A percentile compares a stretch with the other conserved stretches of the same genome.
phyloP scores from a whole-genome alignment of 1,139 yeast genomes.

The Candida albicans region DNA sequence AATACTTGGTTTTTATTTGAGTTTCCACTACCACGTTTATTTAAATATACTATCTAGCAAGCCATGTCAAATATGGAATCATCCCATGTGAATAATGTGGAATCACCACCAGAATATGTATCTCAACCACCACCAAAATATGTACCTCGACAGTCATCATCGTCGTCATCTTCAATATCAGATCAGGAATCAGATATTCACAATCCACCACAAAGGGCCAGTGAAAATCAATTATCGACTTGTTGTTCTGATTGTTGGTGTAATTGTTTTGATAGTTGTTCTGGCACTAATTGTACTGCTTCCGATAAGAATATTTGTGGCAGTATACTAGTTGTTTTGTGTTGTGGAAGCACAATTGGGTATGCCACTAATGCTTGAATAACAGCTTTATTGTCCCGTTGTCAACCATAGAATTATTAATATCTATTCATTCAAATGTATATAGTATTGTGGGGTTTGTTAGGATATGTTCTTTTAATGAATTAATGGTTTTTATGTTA shows the following conservation, averaged over 20 bases:
- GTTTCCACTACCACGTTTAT: no score
- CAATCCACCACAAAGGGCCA: conserved; percentile 14
- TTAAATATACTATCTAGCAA: no score
- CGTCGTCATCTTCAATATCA: conserved; percentile 14
- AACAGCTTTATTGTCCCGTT: neutral
- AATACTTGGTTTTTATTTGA: no score
- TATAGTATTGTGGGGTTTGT: no score
- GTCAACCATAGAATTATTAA: neutral
- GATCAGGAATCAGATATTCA: conserved; percentile 22
- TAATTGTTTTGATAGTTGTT: conserved; percentile 20
- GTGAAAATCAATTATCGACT: conserved; percentile 12
- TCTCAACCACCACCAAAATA: conserved; percentile 13
- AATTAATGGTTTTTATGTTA: no score
- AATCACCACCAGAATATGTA: conserved; percentile 3
- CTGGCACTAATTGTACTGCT: conserved; percentile 17
- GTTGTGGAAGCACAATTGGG: conserved; percentile 16
- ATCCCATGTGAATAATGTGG: neutral
- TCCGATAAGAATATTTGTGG: conserved; percentile 18
- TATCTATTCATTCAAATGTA: no score
- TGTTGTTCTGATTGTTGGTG: conserved; percentile 19
- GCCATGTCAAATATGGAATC: neutral
- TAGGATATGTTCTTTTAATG: no score
- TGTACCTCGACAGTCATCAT: conserved; percentile 8
- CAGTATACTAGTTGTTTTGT: conserved; percentile 13
- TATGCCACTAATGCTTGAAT: conserved; percentile 1